These are phyloP conservation scores for Porpolomopsis calyptriformis DNA, from an alignment of 768 basidiomycete species.

Conservation along the genomic window DNA sequence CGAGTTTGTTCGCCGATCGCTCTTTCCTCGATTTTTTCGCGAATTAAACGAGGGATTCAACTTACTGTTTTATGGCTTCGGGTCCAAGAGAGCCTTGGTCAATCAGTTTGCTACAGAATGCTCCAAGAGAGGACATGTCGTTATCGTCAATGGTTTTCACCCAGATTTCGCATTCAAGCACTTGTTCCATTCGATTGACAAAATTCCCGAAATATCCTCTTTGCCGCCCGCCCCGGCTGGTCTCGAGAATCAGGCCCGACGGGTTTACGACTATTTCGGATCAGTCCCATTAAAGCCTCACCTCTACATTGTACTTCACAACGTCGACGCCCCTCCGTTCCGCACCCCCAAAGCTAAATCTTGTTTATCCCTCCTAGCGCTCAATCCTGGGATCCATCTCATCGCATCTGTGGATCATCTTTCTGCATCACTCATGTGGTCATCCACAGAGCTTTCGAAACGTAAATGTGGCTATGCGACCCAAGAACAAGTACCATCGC, in stretches of 20 bases:
- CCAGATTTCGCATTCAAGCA: slow-evolving; percentile 61
- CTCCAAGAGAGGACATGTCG: slow-evolving; percentile 53
- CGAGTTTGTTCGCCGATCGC: slow-evolving; percentile 22
- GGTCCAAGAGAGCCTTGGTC: slow-evolving; percentile 71
- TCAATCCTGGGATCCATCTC: slow-evolving; percentile 68
- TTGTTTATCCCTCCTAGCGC: slow-evolving; percentile 60
- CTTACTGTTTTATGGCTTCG: slow-evolving; percentile 78
- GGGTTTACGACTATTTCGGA: slow-evolving; percentile 56
- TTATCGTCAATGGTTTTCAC: slow-evolving; percentile 71
- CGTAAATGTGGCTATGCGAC: slow-evolving; percentile 31
- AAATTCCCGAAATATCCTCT: slow-evolving; percentile 31
- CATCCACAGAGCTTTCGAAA: slow-evolving; percentile 50
- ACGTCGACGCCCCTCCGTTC: slow-evolving; percentile 69
- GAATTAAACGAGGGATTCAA: slow-evolving; percentile 83
- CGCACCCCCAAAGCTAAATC: slow-evolving; percentile 55
- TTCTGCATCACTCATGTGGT: slow-evolving; percentile 76
- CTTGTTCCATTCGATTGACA: slow-evolving; percentile 51
- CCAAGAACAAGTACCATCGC: slow-evolving; percentile 13
- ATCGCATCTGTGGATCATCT: slow-evolving; percentile 82
- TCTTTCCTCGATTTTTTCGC: slow-evolving; percentile 51
- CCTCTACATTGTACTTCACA: slow-evolving; percentile 79
- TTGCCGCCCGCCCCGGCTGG: slow-evolving; percentile 28
- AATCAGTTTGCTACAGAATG: slow-evolving; percentile 65
- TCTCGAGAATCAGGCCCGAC: slow-evolving; percentile 51
- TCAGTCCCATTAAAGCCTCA: slow-evolving; percentile 27